Evolutionary conservation across 805 yeast species (phyloP).

Genomic region (Debaryomyces prosopidis): DNA sequence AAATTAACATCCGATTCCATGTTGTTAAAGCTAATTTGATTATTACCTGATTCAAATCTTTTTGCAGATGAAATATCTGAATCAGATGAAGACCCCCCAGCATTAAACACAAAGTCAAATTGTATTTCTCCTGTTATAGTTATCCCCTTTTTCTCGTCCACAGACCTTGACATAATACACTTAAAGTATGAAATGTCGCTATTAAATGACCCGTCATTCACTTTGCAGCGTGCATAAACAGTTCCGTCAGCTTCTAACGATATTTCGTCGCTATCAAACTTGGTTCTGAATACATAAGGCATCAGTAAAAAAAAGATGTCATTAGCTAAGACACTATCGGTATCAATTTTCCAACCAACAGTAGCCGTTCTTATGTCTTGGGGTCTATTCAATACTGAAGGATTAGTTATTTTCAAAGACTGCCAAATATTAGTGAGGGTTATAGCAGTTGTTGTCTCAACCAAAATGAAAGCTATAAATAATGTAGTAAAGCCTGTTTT

Average conservation of each 20-base stretch:
- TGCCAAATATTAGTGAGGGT: conserved; percentile 8
- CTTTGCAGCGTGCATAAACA: conserved; percentile 11
- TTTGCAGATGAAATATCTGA: conserved; percentile 13
- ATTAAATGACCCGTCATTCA: conserved; percentile 11
- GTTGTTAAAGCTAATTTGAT: conserved; percentile 11
- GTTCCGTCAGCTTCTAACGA: conserved; percentile 10
- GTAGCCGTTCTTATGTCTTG: conserved; percentile 19
- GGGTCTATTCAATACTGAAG: conserved; percentile 10
- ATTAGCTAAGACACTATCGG: conserved; percentile 4
- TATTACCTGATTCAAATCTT: conserved; percentile 5
- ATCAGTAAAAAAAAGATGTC: conserved; percentile 11
- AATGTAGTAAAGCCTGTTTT: neutral
- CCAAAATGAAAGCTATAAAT: conserved; percentile 1
- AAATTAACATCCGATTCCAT: conserved; percentile 9
- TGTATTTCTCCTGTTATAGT: conserved; percentile 10
- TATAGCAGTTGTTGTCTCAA: conserved; percentile 4
- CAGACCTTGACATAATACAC: conserved; percentile 8
- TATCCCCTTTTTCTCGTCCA: neutral
- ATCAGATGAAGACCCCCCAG: conserved; percentile 15
- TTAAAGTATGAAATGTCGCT: conserved; percentile 5
- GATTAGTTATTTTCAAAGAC: conserved; percentile 8
- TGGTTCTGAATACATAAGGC: conserved; percentile 16
- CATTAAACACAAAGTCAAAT: conserved; percentile 18
- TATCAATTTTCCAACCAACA: conserved; percentile 11
- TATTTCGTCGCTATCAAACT: conserved; percentile 8